Evolutionary conservation across 768 basidiomycete species (phyloP), one percentile per base, ranked within the genome.

Genomic region (Mycena belliarum): DNA sequence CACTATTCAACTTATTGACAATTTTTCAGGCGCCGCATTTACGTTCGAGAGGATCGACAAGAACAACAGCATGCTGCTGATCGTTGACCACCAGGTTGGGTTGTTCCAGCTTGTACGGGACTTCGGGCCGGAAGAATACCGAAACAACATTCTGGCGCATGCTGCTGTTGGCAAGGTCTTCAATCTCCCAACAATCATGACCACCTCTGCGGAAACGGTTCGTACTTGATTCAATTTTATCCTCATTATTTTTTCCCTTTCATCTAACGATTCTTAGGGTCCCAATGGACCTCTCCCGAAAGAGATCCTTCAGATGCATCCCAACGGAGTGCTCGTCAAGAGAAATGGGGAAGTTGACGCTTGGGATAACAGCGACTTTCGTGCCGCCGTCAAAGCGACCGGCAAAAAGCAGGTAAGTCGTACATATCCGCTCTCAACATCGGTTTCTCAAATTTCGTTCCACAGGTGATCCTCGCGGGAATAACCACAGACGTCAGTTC

Each of bases 331-430:
- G 15, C 64, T 73, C 57, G 76, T 81, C 70, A 77, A 75, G 67
- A 72, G 81, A 16, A 66, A 76, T 6, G 43, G 43, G 5, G 43
- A 44, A 26, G 80, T 82, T 15, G 69, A 82, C 52, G 80, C 81
- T 10, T 82, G 81, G 81, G 79, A 82, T 62, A 81, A 79, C 63
- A 54, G 67, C 6, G 79, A 79, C 52, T 80, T 82, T 72, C 70
- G 43, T 37, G 69, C 68, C 2, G 80, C 80, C 20, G 78, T 82
- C 16, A 65, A 72, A 43, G 78, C 79, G 2, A 79, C 79, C 8
- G 79, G 78, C 10, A 80, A 79, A 67, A 78, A 75, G 63, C 81
- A 82, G 52, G 65, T 81, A 7, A 7, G 29, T 7, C 6, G 6
- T 32, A 7, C 14, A 6, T 32, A 7, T 32, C 14, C 29, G 6